Evolutionary conservation across 148 eudicot genomes (phyloP), one percentile per base, ranked within the genome.

Genomic region (Cornus kousa): DNA sequence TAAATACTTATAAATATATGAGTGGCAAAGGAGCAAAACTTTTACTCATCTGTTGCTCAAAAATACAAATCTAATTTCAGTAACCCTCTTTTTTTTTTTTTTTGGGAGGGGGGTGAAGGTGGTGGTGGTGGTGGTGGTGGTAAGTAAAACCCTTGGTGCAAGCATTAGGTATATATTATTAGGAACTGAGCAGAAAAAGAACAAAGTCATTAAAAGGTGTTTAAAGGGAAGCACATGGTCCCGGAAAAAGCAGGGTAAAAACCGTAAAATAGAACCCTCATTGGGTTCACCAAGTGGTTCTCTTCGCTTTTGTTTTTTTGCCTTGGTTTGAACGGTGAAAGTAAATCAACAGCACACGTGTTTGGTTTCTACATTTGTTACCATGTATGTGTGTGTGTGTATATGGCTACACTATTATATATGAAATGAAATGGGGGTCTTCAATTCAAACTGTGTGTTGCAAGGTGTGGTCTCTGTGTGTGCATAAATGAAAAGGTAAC

Each of bases 401-500:
- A 24, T 35, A 8, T 32, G 2, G 13, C 12, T 12, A 13, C 9
- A 32, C 46, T 68, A 28, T 4, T 69, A 24, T 5, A 33, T 28
- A 11, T 53, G 1, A 13, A 13, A 31, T 33, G 13, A 73, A 55
- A 57, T 73, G 48, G 46, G 7, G 2, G 28, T n/a, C 28, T 28
- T 13, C 1, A 24, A 50, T 62, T 62, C 7, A 57, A 57, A 57
- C 68, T 60, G 12, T 40, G 5, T n/a, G 32, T 62, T 19, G 74
- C 39, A 4, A 3, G 46, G 28, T 31, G 28, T 69, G 74, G 70
- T 70, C 55, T 13, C 70, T 70, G 70, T 59, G 70, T 31, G 23
- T 70, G 70, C 43, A 75, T 31, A 33, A 64, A 76, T 81, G 79
- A 60, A 71, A 81, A 69, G 74, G 31, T 9, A 22, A 60, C 71